Evolutionary conservation across 306 rosid species (phyloP).

Genomic region (Fragaria vesca): DNA sequence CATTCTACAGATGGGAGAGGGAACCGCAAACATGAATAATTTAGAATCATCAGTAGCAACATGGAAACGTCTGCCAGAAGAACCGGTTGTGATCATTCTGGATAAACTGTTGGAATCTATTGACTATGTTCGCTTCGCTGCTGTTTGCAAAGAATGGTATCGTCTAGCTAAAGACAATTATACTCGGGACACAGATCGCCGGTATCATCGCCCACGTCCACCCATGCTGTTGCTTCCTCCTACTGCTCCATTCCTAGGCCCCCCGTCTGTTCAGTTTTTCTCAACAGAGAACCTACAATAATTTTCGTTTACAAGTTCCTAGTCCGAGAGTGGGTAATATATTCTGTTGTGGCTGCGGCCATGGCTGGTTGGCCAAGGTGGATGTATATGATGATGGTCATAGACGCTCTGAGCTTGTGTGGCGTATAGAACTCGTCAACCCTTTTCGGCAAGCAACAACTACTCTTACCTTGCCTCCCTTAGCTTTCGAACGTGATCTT

Average conservation of each 20-base stretch:
- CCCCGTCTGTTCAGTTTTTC: no score
- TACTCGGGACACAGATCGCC: neutral
- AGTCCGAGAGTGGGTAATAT: no score
- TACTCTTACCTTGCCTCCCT: no score
- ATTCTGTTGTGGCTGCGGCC: neutral
- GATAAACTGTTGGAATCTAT: neutral
- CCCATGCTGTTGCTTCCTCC: neutral
- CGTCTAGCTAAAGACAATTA: neutral
- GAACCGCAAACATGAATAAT: neutral
- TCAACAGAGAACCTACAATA: no score
- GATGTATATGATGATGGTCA: neutral
- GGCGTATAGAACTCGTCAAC: neutral
- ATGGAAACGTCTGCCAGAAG: neutral
- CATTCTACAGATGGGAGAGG: neutral
- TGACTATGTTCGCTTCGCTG: neutral
- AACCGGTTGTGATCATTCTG: neutral
- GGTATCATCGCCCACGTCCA: neutral
- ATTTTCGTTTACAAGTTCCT: no score
- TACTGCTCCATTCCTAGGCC: neutral
- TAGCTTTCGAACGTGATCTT: no score
- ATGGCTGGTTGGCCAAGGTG: neutral
- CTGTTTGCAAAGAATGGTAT: neutral
- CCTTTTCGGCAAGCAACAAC: no score
- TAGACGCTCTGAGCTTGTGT: neutral
- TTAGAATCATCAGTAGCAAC: no score